Evolutionary conservation across 305 asterid genomes (phyloP).

Genomic region (Galium porrigens): DNA sequence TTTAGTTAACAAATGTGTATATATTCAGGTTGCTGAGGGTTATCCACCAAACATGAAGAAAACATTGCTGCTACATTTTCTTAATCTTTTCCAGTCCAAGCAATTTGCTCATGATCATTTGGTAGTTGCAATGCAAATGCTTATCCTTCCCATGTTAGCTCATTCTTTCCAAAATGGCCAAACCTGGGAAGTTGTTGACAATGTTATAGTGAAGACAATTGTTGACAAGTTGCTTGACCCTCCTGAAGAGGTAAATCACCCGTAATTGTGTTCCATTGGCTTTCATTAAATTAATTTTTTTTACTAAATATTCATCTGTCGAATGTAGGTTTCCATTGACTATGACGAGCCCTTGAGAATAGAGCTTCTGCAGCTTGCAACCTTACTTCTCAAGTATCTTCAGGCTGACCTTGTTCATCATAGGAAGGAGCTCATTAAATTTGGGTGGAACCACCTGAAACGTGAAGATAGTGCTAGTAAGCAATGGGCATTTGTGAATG

Average conservation of each 20-base stretch:
- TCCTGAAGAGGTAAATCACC: conserved; percentile 78
- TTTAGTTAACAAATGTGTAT: conserved; percentile 9
- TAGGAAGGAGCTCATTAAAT: conserved; percentile 88
- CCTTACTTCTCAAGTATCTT: conserved; percentile 91
- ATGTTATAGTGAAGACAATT: conserved; percentile 68
- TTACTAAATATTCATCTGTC: neutral
- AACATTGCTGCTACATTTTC: conserved; percentile 73
- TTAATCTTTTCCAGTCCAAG: conserved; percentile 71
- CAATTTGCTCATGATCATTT: conserved; percentile 84
- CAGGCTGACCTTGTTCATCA: conserved; percentile 95
- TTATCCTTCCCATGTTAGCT: conserved; percentile 93
- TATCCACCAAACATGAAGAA: conserved; percentile 86
- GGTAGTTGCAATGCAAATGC: conserved; percentile 99
- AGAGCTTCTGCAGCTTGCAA: conserved; percentile 99
- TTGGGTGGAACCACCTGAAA: conserved; percentile 99
- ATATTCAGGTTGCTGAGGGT: conserved; percentile 80
- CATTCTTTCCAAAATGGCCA: conserved; percentile 92
- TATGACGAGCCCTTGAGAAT: conserved; percentile 97
- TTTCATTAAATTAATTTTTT: neutral
- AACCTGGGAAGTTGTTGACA: conserved; percentile 97
- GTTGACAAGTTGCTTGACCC: conserved; percentile 98
- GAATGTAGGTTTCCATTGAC: conserved; percentile 67
- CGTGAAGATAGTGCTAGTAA: conserved; percentile 99
- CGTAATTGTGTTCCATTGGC: conserved; percentile 3
- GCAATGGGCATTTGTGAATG: conserved; percentile 99